Conservation (phyloP, 1,284 basidiomycete genomes). For the Xerocomus minutiporus region DNA sequence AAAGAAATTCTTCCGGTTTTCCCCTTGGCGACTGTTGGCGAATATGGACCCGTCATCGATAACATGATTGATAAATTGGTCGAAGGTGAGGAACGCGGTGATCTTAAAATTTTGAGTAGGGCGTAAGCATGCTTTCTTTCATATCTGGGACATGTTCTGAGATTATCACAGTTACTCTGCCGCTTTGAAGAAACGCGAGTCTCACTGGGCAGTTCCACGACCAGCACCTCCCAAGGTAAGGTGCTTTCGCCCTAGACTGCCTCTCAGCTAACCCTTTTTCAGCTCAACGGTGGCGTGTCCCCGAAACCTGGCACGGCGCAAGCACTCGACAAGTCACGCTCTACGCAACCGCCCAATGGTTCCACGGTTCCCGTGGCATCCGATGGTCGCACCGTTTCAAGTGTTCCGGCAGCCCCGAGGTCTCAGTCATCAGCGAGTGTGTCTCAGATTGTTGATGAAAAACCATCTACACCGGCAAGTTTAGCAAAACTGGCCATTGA, state of each 20-base stretch:
- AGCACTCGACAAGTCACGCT: conserved; percentile 41
- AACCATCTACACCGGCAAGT: conserved; percentile 28
- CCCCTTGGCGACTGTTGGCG: conserved; percentile 62
- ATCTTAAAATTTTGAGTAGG: conserved; percentile 75
- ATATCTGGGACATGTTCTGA: conserved; percentile 7
- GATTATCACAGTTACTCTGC: conserved; percentile 54
- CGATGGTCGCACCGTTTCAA: conserved; percentile 27
- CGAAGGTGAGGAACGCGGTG: conserved; percentile 72
- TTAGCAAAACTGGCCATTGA: conserved; percentile 59
- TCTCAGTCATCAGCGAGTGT: conserved; percentile 40
- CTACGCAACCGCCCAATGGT: conserved; percentile 35
- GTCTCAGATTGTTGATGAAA: conserved; percentile 17
- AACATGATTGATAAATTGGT: conserved; percentile 64
- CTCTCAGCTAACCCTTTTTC: conserved; percentile 4
- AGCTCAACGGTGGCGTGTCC: conserved; percentile 37
- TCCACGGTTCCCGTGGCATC: conserved; percentile 27
- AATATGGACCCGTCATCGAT: conserved; percentile 57
- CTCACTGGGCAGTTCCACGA: conserved; percentile 51
- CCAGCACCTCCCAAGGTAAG: conserved; percentile 19
- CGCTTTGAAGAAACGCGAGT: conserved; percentile 64
- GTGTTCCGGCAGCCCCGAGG: conserved; percentile 56
- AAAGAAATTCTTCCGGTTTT: conserved; percentile 87
- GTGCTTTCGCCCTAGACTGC: conserved; percentile 18
- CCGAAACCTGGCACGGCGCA: conserved; percentile 32
- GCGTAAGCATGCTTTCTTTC: conserved; percentile 48